Base-by-base conservation (phyloP, 1,284 basidiomycete species). In the Puccinia hordei region DNA sequence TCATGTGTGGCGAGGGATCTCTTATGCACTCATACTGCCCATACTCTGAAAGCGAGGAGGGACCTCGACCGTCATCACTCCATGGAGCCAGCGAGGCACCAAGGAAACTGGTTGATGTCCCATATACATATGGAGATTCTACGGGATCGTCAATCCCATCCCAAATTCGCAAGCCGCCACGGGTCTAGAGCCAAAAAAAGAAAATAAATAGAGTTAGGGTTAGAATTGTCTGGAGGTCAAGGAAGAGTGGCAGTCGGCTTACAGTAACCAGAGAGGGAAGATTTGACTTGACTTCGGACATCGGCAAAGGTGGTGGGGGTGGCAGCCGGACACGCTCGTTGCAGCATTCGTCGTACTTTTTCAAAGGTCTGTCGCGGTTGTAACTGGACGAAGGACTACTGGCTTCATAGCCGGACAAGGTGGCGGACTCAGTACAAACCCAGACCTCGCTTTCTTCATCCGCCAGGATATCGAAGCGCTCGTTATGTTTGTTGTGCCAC, bases 401-500 rank as follows among this genome's bases (percentile, higher is more conserved):
- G 57, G 38, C 38, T 15, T 53, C 49, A 55, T 73, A n/a, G 49
- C 33, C 35, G 24, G 35, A 38, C 35, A 73, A 2, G 51, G 49
- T 73, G 24, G 27, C 69, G 17, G 44, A 33, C 35, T 65, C 63
- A 33, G 63, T 55, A n/a, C 49, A 57, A 30, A 51, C 53, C 76
- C 76, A 79, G 9, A 79, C 65, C 9, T 79, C 76, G 35, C 76
- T 79, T 33, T 71, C 76, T 63, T 79, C 76, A 61, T 79, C 76
- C 10, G 76, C 76, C 33, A 79, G 55, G 38, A 79, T 79, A 79
- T 79, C 76, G 68, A 79, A 79, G n/a, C 76, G 65, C 38, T 79
- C 68, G 35, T 72, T 79, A 19, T 53, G 46, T 13, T 44, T 49
- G 8, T 59, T 53, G 35, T 41, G 12, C 10, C 68, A 33, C 44